A percentile compares a stretch with the other conserved stretches of the same genome.
Conservation (phyloP, 805 yeast species). For the Lipomyces sp. region DNA sequence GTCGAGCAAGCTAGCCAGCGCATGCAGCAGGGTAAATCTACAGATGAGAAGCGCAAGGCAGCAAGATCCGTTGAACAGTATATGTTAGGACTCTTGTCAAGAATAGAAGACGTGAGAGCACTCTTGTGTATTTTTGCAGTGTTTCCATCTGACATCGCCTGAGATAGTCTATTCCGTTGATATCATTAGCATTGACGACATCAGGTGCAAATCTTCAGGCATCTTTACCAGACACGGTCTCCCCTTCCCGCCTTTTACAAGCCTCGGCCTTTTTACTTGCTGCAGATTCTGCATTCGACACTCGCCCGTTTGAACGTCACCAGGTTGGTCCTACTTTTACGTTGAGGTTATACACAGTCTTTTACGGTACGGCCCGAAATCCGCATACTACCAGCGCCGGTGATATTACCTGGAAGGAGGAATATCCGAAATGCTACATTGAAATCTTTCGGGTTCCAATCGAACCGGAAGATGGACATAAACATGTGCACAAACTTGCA, state of each 20-base stretch:
- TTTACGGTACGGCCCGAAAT: constrained; percentile 49
- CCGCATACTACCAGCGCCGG: constrained; percentile 54
- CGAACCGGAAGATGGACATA: constrained; percentile 11
- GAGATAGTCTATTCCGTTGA: constrained; percentile 59
- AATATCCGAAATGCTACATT: constrained; percentile 60
- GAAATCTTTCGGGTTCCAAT: constrained; percentile 47
- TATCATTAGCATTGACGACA: constrained; percentile 67
- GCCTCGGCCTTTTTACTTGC: constrained; percentile 56
- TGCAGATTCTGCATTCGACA: constrained; percentile 47
- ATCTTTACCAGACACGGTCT: constrained; percentile 56
- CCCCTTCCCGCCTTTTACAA: constrained; percentile 69
- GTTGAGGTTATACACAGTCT: constrained; percentile 63
- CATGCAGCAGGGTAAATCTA: constrained; percentile 38
- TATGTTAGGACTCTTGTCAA: constrained; percentile 54
- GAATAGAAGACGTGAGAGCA: constrained; percentile 58
- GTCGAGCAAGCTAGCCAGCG: constrained; percentile 51
- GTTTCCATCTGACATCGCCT: not conserved
- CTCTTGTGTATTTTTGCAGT: not conserved
- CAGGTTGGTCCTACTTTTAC: constrained; percentile 66
- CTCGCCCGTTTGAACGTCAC: constrained; percentile 23
- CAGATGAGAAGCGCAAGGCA: constrained; percentile 45
- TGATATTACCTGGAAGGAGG: constrained; percentile 74
- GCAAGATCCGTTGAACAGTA: constrained; percentile 55
- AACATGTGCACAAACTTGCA: not conserved
- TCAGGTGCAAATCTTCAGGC: constrained; percentile 66